Evolutionary conservation across 345 rosid genomes (phyloP).

Genomic region (Isatis tinctoria): DNA sequence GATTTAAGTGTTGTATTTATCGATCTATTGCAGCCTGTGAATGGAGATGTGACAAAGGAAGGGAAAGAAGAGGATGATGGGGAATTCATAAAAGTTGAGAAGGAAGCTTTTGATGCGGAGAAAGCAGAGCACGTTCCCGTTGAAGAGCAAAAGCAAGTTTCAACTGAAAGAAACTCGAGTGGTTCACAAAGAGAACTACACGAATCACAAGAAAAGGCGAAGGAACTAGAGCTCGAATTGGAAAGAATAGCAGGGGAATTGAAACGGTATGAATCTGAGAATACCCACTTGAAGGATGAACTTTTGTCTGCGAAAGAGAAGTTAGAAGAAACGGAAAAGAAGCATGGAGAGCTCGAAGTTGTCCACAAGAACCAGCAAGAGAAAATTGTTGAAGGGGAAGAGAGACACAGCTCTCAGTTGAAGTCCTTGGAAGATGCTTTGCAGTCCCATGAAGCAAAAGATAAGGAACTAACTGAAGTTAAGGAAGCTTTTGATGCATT

Average conservation of each 20-base stretch:
- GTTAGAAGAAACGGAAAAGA: conserved; percentile 54
- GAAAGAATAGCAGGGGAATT: conserved; percentile 63
- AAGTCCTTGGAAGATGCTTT: conserved; percentile 56
- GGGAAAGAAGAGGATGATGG: conserved; percentile 77
- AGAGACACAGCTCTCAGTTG: conserved; percentile 56
- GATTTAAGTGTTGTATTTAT: conserved; percentile 16
- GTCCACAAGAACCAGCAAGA: conserved; percentile 62
- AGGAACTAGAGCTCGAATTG: conserved; percentile 74
- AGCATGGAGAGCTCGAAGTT: conserved; percentile 58
- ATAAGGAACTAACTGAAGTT: conserved; percentile 64
- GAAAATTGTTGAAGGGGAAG: conserved; percentile 59
- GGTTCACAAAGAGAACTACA: conserved; percentile 61
- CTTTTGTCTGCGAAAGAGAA: conserved; percentile 49
- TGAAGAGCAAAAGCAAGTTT: conserved; percentile 27
- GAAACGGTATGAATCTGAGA: conserved; percentile 67
- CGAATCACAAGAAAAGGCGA: conserved; percentile 79
- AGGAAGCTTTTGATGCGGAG: conserved; percentile 59
- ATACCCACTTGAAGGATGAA: conserved; percentile 52
- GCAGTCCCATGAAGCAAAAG: conserved; percentile 66
- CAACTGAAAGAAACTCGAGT: conserved; percentile 53
- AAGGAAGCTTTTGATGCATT: conserved; percentile 72
- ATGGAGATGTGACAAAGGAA: conserved; percentile 44
- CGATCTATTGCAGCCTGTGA: conserved; percentile 39
- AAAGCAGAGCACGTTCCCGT: conserved; percentile 20
- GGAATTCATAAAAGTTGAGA: conserved; percentile 93